Evolutionary conservation across 2,329 filamentous ascomycete species (phyloP).

Genomic region (Diaporthe nobilis): DNA sequence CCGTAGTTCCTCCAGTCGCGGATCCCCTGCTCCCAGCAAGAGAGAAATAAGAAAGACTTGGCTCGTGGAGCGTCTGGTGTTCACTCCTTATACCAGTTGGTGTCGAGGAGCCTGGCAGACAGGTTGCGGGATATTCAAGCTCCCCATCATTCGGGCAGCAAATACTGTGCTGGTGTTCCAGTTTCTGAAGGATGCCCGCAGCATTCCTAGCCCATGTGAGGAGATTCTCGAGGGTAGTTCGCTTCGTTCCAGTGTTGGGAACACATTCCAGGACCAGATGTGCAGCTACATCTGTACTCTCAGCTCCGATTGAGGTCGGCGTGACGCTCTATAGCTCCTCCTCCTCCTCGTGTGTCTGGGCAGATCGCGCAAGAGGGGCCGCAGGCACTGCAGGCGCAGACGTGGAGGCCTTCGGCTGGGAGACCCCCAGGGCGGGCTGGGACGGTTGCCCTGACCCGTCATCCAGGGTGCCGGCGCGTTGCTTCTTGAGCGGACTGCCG

Average conservation of each 20-base stretch:
- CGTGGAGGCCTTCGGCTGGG: conserved; percentile 28
- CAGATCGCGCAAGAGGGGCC: not conserved
- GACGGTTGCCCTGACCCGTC: conserved; percentile 49
- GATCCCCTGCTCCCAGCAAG: not conserved
- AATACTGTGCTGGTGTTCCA: not conserved
- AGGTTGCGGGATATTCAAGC: not conserved
- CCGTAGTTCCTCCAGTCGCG: not conserved
- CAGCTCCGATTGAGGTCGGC: not conserved
- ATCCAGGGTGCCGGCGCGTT: conserved; percentile 73
- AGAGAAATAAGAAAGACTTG: not conserved
- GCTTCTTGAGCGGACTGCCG: conserved; percentile 83
- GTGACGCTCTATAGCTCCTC: conserved; percentile 16
- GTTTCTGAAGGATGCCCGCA: not conserved
- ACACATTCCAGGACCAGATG: not conserved
- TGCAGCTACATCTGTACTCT: not conserved
- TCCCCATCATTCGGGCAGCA: not conserved
- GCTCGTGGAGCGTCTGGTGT: not conserved
- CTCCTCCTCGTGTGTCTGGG: not conserved
- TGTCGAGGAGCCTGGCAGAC: too few relatives aligned
- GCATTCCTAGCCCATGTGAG: not conserved
- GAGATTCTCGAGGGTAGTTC: not conserved
- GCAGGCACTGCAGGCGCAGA: conserved; percentile 34
- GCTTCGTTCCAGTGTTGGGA: not conserved
- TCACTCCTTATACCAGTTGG: not conserved
- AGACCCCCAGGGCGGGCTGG: conserved; percentile 16